These are phyloP conservation scores for Dioszegia aurantiaca DNA, from an alignment of 768 basidiomycete genomes.

Conservation along the genomic window DNA sequence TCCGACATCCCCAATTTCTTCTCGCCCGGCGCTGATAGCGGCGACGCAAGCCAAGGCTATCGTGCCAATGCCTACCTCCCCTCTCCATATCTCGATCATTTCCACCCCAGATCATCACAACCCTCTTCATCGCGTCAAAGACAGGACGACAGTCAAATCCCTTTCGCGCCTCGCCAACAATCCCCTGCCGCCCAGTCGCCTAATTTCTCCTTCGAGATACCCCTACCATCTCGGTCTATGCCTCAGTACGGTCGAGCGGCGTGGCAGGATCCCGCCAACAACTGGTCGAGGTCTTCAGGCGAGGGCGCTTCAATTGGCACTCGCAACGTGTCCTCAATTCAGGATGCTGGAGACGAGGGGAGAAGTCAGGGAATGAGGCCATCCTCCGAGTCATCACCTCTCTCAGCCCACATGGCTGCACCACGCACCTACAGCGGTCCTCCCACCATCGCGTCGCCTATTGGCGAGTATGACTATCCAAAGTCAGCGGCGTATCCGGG, in stretches of 20 bases:
- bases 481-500: constrained; percentile 7
- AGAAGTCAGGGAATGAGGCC: too few relatives aligned
- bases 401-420: not conserved
- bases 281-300: not conserved
- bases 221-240: not conserved
- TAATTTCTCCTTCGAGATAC: not conserved
- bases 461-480: constrained; percentile 2
- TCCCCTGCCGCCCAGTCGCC: too few relatives aligned
- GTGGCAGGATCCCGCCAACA: constrained; percentile 9
- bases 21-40: not conserved
- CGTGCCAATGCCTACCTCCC: not conserved
- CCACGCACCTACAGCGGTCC: not conserved
- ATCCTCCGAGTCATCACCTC: constrained; percentile 4
- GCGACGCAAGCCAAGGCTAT: not conserved
- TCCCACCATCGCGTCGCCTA: not conserved
- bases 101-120: too few relatives aligned
- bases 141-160: too few relatives aligned
- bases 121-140: too few relatives aligned
- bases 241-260: not conserved
- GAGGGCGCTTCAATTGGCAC: not conserved
- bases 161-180: too few relatives aligned
- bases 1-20: not conserved
- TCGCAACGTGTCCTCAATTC: too few relatives aligned
- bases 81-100: too few relatives aligned
- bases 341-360: too few relatives aligned